A percentile compares a stretch with the other conserved stretches of the same genome.
Conservation (phyloP, 495 filamentous ascomycete genomes). For the Parmelia sp. region DNA sequence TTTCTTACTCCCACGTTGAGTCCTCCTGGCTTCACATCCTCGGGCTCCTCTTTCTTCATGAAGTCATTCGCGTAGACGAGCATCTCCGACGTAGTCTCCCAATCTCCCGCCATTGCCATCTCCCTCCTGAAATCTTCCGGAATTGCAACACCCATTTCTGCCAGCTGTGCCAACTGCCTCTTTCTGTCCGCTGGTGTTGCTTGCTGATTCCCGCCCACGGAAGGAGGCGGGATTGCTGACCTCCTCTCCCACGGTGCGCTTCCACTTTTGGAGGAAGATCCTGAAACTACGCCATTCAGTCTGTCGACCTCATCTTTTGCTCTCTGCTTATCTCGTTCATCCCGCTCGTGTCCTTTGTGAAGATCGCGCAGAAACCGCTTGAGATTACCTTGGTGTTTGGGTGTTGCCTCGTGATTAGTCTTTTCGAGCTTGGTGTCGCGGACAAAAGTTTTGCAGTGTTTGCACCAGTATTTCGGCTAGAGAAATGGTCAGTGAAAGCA, state of each 20-base stretch:
- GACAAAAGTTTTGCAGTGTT: conserved; percentile 88
- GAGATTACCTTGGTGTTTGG: conserved; percentile 77
- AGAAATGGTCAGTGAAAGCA: conserved; percentile 20
- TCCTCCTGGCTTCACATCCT: conserved; percentile 34
- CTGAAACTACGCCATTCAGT: conserved; percentile 67
- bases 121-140: conserved; percentile 72
- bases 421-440: conserved; percentile 87
- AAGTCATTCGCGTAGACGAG: conserved; percentile 35
- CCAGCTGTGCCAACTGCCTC: conserved; percentile 77
- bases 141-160: conserved; percentile 77
- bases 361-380: conserved; percentile 87
- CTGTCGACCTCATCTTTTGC: conserved; percentile 83
- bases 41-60: conserved; percentile 36
- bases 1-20: conserved; percentile 55
- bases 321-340: conserved; percentile 68
- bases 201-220: conserved; percentile 25
- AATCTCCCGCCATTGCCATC: conserved; percentile 86
- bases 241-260: conserved; percentile 23
- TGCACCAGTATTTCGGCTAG: conserved; percentile 91
- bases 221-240: conserved; percentile 18
- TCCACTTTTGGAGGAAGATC: conserved; percentile 27
- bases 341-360: conserved; percentile 70
- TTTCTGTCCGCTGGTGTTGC: conserved; percentile 66
- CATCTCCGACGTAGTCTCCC: conserved; percentile 64
- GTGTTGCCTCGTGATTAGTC: conserved; percentile 83